Conservation (phyloP, 495 filamentous ascomycete genomes). For the Tetracladium setigerum region DNA sequence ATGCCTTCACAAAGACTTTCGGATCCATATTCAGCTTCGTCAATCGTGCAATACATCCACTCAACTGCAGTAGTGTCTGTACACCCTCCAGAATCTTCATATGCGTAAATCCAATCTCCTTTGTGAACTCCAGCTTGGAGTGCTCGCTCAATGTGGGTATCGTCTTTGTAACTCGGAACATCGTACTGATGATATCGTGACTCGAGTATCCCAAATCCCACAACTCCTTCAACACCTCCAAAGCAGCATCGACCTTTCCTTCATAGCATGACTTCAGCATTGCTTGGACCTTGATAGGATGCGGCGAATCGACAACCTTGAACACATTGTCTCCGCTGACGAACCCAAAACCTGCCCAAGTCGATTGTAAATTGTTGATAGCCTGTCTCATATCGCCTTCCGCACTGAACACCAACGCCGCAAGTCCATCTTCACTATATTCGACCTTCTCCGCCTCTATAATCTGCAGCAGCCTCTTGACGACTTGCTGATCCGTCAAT, state of each 20-base stretch:
- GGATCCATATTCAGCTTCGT: conserved; percentile 95
- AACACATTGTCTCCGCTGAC: conserved; percentile 98
- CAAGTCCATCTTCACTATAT: conserved; percentile 87
- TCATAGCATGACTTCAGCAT: conserved; percentile 98
- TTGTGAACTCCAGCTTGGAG: conserved; percentile 90
- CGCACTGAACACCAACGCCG: conserved; percentile 90
- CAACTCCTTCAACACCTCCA: conserved; percentile 83
- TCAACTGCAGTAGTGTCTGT: conserved; percentile 87
- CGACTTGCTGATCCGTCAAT: conserved; percentile 86
- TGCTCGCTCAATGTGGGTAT: conserved; percentile 86
- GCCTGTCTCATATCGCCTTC: conserved; percentile 99
- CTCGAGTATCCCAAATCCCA: conserved; percentile 93
- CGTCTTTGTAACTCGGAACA: conserved; percentile 98
- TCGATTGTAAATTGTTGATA: conserved; percentile 98
- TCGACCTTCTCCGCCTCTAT: conserved; percentile 81
- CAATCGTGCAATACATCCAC: conserved; percentile 81
- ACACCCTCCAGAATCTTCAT: conserved; percentile 98
- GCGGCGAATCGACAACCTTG: conserved; percentile 91
- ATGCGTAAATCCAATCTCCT: conserved; percentile 97
- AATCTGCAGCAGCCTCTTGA: conserved; percentile 84
- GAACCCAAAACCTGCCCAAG: conserved; percentile 90
- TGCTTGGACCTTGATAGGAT: conserved; percentile 95
- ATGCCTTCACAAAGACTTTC: conserved; percentile 56
- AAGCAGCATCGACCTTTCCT: conserved; percentile 75
- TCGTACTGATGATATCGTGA: conserved; percentile 96